Evolutionary conservation across 306 rosid species (phyloP).

Genomic region (Phaseolus lunatus): DNA sequence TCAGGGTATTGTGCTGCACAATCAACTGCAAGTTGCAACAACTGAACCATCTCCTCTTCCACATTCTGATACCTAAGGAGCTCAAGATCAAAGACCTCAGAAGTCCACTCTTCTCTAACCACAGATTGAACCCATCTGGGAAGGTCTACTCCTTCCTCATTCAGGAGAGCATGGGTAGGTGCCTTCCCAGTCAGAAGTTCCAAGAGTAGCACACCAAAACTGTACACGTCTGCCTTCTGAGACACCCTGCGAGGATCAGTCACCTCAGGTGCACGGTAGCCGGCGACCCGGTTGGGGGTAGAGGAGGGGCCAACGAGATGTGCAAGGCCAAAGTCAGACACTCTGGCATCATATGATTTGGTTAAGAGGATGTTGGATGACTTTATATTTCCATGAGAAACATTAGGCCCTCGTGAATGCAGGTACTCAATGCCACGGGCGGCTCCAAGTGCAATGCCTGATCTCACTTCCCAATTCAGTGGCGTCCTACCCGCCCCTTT

Average conservation of each 20-base stretch:
- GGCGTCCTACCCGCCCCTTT: conserved; percentile 75
- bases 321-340: conserved; percentile 76
- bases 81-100: conserved; percentile 73
- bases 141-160: conserved; percentile 76
- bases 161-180: conserved; percentile 66
- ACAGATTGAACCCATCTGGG: conserved; percentile 83
- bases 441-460: conserved; percentile 71
- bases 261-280: conserved; percentile 79
- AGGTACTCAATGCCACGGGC: conserved; percentile 72
- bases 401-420: conserved; percentile 65
- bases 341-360: conserved; percentile 65
- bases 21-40: conserved; percentile 75
- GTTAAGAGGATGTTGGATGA: conserved; percentile 71
- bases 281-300: conserved; percentile 66
- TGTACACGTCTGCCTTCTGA: conserved; percentile 77
- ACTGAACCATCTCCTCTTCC: conserved; percentile 78
- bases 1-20: conserved; percentile 74
- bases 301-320: conserved; percentile 70
- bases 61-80: conserved; percentile 70
- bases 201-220: conserved; percentile 74
- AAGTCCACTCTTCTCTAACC: conserved; percentile 76
- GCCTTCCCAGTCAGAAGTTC: conserved; percentile 81
- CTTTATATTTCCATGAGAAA: conserved; percentile 78
- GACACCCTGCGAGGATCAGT: conserved; percentile 73
- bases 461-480: conserved; percentile 71